Evolutionary conservation across 139 green algal genomes (phyloP).

Genomic region (Micractinium sp.): DNA sequence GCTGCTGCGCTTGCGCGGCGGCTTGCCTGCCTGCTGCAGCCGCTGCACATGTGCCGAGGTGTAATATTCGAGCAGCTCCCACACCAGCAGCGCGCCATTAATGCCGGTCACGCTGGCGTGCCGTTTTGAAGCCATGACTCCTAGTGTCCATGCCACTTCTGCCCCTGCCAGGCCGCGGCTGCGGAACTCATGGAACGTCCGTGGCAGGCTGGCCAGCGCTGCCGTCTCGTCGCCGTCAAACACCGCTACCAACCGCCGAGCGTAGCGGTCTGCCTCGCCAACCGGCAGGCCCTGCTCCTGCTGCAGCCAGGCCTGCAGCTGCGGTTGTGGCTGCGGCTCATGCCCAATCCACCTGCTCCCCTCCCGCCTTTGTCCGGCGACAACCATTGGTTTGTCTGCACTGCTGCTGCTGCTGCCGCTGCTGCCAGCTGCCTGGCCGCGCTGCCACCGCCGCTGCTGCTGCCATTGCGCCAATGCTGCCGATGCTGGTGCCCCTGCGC

Average conservation of each 20-base stretch:
- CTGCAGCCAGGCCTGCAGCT: constrained; percentile 1
- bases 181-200: neutral
- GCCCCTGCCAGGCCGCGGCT: neutral
- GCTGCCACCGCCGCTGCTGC: too few relatives aligned
- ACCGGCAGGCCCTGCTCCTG: neutral
- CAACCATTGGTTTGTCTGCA: too few relatives aligned
- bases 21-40: neutral
- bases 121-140: neutral
- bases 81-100: neutral
- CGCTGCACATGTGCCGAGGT: neutral
- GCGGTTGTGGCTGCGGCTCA: neutral
- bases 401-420: neutral
- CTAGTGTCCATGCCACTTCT: neutral
- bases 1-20: neutral
- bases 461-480: too few relatives aligned
- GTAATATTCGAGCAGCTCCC: neutral
- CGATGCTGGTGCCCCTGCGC: too few relatives aligned
- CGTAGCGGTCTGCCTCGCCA: neutral
- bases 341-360: neutral
- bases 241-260: neutral
- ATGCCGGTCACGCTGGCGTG: neutral
- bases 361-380: neutral
- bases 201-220: neutral
- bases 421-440: too few relatives aligned
- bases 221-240: neutral